Conservation (phyloP, 208 protist genomes). For the Trypanosomatidae sp. region DNA sequence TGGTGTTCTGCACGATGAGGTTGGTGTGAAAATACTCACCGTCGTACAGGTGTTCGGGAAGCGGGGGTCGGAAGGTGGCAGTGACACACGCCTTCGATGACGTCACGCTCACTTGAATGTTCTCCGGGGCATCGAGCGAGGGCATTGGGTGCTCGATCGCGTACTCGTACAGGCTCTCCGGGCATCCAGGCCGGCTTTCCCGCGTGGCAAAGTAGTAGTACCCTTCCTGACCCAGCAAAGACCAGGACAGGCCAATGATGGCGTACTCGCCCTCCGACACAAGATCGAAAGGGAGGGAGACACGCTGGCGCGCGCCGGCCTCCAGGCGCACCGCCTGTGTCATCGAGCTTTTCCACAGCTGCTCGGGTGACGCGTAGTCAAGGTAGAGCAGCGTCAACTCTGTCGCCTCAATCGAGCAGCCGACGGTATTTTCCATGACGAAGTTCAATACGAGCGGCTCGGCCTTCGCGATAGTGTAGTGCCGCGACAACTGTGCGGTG, state of each 20-base stretch:
- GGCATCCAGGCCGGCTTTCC: slow-evolving; percentile 37
- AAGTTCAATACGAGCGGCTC: slow-evolving; percentile 73
- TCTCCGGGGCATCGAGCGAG: slow-evolving; percentile 52
- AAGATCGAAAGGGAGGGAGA: slow-evolving; percentile 63
- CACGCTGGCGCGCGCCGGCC: slow-evolving; percentile 26
- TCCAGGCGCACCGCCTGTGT: slow-evolving; percentile 51
- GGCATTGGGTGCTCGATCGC: slow-evolving; percentile 70
- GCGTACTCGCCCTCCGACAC: slow-evolving; percentile 62
- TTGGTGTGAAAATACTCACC: slow-evolving; percentile 76
- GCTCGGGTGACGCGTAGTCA: slow-evolving; percentile 35
- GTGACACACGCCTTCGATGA: slow-evolving; percentile 63
- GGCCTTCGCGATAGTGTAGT: slow-evolving; percentile 43
- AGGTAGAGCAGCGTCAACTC: slow-evolving; percentile 71
- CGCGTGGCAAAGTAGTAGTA: slow-evolving; percentile 86
- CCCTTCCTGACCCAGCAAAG: slow-evolving; percentile 50
- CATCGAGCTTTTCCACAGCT: slow-evolving; percentile 72
- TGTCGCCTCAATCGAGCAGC: slow-evolving; percentile 42
- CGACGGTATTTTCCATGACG: slow-evolving; percentile 61
- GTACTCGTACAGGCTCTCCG: slow-evolving; percentile 66
- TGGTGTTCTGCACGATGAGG: slow-evolving; percentile 64
- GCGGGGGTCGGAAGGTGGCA: slow-evolving; percentile 47
- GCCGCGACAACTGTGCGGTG: slow-evolving; percentile 5
- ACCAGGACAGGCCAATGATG: slow-evolving; percentile 77
- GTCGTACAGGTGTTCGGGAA: slow-evolving; percentile 68
- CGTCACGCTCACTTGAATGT: slow-evolving; percentile 64